phyloP scores from a whole-genome alignment of 768 basidiomycete genomes.

The Mycena maculata region DNA sequence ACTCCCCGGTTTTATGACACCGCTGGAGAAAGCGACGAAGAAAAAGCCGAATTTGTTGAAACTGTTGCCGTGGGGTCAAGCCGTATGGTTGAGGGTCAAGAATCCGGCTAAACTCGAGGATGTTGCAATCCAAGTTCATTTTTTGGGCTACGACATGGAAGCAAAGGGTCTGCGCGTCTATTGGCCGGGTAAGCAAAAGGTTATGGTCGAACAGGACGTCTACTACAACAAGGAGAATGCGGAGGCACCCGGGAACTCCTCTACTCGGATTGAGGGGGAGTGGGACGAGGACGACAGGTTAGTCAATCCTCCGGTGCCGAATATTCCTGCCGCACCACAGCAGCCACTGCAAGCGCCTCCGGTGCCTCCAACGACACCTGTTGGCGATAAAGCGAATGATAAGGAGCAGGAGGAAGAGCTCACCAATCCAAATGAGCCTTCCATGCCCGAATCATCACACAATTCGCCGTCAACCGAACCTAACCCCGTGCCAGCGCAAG shows the following conservation, averaged over 20 bases:
- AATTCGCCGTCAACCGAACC: not conserved
- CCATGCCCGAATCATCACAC: not conserved
- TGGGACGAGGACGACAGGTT: conserved; percentile 1
- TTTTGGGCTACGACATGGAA: conserved; percentile 40
- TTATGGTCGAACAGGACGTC: conserved; percentile 43
- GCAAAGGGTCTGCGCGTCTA: conserved; percentile 41
- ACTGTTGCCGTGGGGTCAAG: not conserved
- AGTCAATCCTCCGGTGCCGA: not conserved
- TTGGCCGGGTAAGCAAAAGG: conserved; percentile 38
- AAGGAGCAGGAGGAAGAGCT: not conserved
- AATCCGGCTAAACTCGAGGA: no score
- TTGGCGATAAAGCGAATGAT: not conserved
- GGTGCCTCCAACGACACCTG: not conserved
- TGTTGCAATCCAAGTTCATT: conserved; percentile 32
- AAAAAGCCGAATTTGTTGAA: conserved; percentile 10
- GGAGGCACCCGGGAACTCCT: not conserved
- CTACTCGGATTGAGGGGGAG: conserved; percentile 15
- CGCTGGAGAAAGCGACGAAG: not conserved
- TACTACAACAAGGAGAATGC: conserved; percentile 17
- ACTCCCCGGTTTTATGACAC: not conserved
- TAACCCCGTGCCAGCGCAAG: not conserved
- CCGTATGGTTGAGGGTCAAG: no score
- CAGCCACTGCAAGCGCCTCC: no score
- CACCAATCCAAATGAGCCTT: not conserved
- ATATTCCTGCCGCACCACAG: not conserved